Conservation (phyloP, 140 eudicot species). For the Flaveria floridana region DNA sequence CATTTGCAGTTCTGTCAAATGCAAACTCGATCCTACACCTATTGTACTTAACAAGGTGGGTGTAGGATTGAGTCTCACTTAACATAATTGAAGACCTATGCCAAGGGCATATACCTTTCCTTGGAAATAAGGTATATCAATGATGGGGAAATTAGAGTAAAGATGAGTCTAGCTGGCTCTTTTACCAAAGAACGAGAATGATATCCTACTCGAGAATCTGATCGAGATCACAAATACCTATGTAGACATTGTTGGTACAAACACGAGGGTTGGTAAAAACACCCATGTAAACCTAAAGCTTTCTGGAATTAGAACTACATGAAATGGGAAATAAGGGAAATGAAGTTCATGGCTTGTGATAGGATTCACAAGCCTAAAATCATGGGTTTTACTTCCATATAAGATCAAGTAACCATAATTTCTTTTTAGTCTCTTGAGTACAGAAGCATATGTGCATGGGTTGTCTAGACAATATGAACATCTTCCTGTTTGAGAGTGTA, state of each 20-base stretch:
- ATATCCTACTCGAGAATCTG: not conserved
- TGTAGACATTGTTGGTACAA: conserved; percentile 12
- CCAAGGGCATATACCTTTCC: not conserved
- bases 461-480: not conserved
- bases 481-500: not conserved
- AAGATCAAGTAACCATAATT: conserved; percentile 25
- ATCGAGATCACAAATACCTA: not conserved
- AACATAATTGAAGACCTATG: not conserved
- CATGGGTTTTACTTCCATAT: not conserved
- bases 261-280: not conserved
- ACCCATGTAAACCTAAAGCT: not conserved
- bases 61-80: not conserved
- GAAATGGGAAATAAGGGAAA: conserved; percentile 8
- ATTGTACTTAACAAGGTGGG: not conserved
- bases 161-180: not conserved
- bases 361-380: conserved; percentile 32
- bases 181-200: not conserved
- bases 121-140: not conserved
- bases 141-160: not conserved
- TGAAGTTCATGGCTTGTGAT: conserved; percentile 34
- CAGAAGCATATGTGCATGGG: not conserved
- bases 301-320: not conserved
- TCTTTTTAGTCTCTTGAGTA: not conserved
- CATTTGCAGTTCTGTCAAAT: not conserved
- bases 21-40: too few species aligned